Percentiles rank a stretch among this genome's conserved stretches.
These are phyloP conservation scores for Aspergillus luchuensis DNA, from an alignment of 2,329 filamentous ascomycete genomes.

Conservation along the genomic window DNA sequence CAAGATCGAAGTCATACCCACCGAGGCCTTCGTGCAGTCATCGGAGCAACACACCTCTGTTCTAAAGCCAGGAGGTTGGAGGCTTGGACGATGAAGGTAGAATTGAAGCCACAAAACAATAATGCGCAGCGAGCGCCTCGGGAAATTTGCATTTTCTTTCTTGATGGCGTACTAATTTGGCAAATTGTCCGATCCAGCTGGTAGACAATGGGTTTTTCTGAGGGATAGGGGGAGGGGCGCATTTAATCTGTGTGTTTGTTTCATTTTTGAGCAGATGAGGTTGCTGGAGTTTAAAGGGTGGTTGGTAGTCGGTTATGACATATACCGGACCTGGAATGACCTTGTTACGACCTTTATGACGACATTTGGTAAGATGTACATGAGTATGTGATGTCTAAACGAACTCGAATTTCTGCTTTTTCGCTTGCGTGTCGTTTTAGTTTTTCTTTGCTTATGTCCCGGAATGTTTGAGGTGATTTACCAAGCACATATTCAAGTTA, in stretches of 20 bases:
- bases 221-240: not conserved
- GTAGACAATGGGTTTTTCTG: constrained; percentile 4
- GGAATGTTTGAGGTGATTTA: constrained; percentile 5
- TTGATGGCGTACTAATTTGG: constrained; percentile 2
- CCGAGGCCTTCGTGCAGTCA: constrained; percentile 35
- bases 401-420: constrained; percentile 29
- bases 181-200: not conserved
- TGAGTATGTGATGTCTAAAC: constrained; percentile 40
- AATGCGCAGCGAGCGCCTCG: not conserved
- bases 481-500: not conserved
- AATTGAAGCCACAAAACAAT: not conserved
- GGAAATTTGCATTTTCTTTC: not conserved
- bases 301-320: constrained; percentile 29
- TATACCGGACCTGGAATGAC: constrained; percentile 33
- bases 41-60: constrained; percentile 38
- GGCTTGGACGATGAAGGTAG: not conserved
- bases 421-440: constrained; percentile 13
- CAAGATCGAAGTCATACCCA: constrained; percentile 32
- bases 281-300: constrained; percentile 32
- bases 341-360: constrained; percentile 42
- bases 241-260: constrained; percentile 7
- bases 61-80: constrained; percentile 23
- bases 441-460: constrained; percentile 21
- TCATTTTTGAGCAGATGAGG: constrained; percentile 22
- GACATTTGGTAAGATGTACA: constrained; percentile 43